Evolutionary conservation across 1,139 yeast genomes (phyloP), one percentile per base, ranked within the genome.

Genomic region (Waltiozyma sp.): DNA sequence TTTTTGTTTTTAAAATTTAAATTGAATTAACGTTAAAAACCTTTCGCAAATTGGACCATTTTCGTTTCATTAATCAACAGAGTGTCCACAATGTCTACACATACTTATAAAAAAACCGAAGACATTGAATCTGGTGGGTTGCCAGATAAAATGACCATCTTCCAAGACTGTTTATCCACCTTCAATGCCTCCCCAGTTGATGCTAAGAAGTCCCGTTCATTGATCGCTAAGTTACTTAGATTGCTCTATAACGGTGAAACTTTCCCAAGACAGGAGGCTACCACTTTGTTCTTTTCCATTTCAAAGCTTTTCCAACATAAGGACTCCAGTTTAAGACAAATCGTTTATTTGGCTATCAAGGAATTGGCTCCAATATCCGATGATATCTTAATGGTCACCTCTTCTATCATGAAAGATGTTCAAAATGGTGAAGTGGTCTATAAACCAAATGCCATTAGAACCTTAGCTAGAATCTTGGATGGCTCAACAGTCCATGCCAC

Each of bases 381-480:
- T 55, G 96, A 91, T 65, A 87, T 87, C 44, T 76, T 91, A 64
- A 93, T 91, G 97, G 96, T 91, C 31, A 91, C 98, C 28, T 86
- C 96, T 8, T 86, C 96, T 19, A 89, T 91, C 58, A 93, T 91
- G 96, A 89, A 89, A 68, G 98, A 91, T 66, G 86, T 91, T 47
- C 96, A 93, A 66, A 80, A 82, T 47, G 89, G 89, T 51, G 95
- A 87, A 50, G 71, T 78, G 50, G 70, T 88, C 47, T 88, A 83
- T 65, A 87, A 89, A 60, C 96, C 98, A 45, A 84, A 91, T 62
- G 97, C 99, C 28, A 84, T 91, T 53, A 79, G 98, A 61, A 85
- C 98, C 0, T 73, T 91, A 55, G 78, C 89, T 19, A 77, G 94
- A 55, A 95, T 91, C 39, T 74, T 93, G 59, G 98, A 91, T 61